A percentile compares a stretch with the other conserved stretches of the same genome.
Evolutionary conservation across 2,329 filamentous ascomycete species (phyloP).

Genomic region (Penicillium vulpinum): DNA sequence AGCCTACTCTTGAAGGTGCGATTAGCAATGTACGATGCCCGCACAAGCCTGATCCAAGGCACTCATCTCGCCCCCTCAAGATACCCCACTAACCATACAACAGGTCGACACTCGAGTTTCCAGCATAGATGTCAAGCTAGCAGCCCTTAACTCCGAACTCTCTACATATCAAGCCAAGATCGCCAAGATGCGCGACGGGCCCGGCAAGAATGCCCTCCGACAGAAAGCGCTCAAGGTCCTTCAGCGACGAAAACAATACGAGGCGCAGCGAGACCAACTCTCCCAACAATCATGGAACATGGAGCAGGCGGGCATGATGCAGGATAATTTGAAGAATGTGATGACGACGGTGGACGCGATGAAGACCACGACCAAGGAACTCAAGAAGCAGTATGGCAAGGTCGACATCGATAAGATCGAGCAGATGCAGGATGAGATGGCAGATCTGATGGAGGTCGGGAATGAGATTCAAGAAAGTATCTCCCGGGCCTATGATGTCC

Average conservation of each 20-base stretch:
- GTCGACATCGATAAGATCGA: constrained; percentile 98
- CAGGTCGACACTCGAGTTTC: constrained; percentile 79
- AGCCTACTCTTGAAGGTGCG: constrained; percentile 81
- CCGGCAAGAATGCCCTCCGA: constrained; percentile 88
- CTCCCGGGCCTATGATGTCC: constrained; percentile 85
- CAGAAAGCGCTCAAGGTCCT: constrained; percentile 93
- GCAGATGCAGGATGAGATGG: constrained; percentile 97
- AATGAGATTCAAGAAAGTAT: constrained; percentile 98
- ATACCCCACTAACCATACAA: constrained; percentile 11
- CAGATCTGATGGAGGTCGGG: constrained; percentile 92
- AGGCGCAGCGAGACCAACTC: constrained; percentile 88
- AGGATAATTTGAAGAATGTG: constrained; percentile 96
- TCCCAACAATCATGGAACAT: constrained; percentile 97
- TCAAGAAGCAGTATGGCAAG: constrained; percentile 93
- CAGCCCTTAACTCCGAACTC: constrained; percentile 87
- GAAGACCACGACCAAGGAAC: constrained; percentile 92
- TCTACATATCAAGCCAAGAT: constrained; percentile 84
- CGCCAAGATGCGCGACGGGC: constrained; percentile 89
- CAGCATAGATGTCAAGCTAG: constrained; percentile 90
- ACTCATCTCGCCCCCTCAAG: constrained; percentile 1
- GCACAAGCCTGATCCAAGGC: not conserved
- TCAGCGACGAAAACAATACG: constrained; percentile 91
- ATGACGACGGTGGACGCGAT: constrained; percentile 98
- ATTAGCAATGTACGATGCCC: constrained; percentile 69
- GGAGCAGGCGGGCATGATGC: constrained; percentile 98